Conservation (phyloP, 2,329 filamentous ascomycete genomes). For the Talaromyces sp. region DNA sequence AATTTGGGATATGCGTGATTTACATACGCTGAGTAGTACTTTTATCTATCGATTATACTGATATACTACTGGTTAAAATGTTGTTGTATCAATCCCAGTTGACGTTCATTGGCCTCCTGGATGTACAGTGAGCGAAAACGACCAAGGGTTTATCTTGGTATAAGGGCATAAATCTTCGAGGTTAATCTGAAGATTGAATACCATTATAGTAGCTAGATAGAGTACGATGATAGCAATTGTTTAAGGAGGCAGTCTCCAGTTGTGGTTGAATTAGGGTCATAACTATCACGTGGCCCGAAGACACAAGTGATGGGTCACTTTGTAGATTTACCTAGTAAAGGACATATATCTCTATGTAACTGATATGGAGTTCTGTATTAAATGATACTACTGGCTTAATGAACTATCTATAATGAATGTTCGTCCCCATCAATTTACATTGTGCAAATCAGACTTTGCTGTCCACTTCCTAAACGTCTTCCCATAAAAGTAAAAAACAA, state of each 20-base stretch:
- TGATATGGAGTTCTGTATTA: background rate
- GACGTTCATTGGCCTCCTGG: background rate
- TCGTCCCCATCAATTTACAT: slow-evolving; percentile 27
- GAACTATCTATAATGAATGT: background rate
- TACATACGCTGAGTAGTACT: background rate
- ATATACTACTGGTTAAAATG: no score
- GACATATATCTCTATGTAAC: background rate
- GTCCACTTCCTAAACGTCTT: slow-evolving; percentile 56
- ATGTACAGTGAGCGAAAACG: background rate
- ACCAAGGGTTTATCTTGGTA: background rate
- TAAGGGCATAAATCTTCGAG: no score
- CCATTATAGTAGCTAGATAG: no score
- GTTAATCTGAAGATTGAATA: no score
- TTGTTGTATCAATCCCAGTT: no score
- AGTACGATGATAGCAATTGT: background rate
- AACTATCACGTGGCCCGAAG: background rate
- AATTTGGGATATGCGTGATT: slow-evolving; percentile 42
- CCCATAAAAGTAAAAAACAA: slow-evolving; percentile 54
- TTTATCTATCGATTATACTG: no score
- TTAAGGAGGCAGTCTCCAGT: background rate
- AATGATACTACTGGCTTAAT: background rate
- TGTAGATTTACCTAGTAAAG: background rate
- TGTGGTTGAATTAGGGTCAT: background rate
- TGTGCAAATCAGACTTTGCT: slow-evolving; percentile 52
- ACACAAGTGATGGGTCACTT: background rate